Percentiles rank a stretch among this genome's conserved stretches.
Conservation (phyloP, 495 filamentous ascomycete genomes). For the Lophiostoma macrostomum region DNA sequence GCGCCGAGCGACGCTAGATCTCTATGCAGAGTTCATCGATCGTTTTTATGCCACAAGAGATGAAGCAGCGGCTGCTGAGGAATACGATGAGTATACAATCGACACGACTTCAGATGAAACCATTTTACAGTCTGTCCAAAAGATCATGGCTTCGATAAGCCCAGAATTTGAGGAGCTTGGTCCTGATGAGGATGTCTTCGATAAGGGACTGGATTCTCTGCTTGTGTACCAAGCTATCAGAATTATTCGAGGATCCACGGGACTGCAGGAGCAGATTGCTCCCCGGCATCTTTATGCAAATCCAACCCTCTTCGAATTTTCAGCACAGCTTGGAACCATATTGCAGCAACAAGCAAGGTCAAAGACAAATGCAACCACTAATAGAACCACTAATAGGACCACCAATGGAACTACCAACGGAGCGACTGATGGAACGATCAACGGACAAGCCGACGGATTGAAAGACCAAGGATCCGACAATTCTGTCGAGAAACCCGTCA, state of each 20-base stretch:
- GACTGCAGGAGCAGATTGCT: not conserved
- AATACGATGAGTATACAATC: not conserved
- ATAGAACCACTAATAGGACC: no score
- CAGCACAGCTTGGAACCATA: not conserved
- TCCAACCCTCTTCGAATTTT: not conserved
- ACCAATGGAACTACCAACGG: no score
- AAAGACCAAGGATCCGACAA: not conserved
- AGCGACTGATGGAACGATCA: not conserved
- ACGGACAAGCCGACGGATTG: not conserved
- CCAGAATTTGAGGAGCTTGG: not conserved
- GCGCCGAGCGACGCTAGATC: not conserved
- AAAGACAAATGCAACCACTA: not conserved
- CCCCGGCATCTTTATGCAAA: conserved; percentile 2
- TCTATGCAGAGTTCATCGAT: conserved; percentile 2
- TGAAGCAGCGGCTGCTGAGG: not conserved
- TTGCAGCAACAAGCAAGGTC: not conserved
- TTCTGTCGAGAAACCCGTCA: no score
- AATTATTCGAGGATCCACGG: not conserved
- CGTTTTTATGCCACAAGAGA: not conserved
- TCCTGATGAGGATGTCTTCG: not conserved
- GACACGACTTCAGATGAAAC: not conserved
- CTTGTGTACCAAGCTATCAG: not conserved
- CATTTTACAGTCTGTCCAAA: not conserved
- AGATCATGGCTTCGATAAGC: not conserved
- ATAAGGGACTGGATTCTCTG: conserved; percentile 1